phyloP scores from a whole-genome alignment of 2,329 filamentous ascomycete species.

The Fusarium sacchari region DNA sequence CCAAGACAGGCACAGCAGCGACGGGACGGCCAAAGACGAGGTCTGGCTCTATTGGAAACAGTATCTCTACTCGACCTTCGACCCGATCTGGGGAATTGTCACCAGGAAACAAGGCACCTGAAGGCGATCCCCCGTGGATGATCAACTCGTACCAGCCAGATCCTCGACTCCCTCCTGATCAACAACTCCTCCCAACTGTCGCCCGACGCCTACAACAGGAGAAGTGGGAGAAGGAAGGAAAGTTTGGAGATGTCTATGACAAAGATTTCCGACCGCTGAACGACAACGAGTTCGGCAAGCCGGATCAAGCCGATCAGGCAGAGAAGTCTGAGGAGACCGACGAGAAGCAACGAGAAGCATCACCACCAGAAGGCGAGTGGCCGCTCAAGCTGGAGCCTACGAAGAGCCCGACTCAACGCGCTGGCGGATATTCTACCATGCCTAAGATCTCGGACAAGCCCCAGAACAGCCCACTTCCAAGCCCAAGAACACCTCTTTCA shows the following conservation, averaged over 20 bases:
- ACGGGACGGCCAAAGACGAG: slow-evolving; percentile 70
- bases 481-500: slow-evolving; percentile 56
- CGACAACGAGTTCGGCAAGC: slow-evolving; percentile 64
- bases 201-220: slow-evolving; percentile 92
- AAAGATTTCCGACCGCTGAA: slow-evolving; percentile 87
- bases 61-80: slow-evolving; percentile 64
- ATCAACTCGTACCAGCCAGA: slow-evolving; percentile 95
- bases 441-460: slow-evolving; percentile 62
- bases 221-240: slow-evolving; percentile 93
- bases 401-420: slow-evolving; percentile 59
- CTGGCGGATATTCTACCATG: slow-evolving; percentile 70
- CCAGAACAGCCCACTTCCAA: slow-evolving; percentile 52
- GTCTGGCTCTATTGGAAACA: slow-evolving; percentile 61
- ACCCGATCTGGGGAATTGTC: slow-evolving; percentile 70
- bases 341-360: slow-evolving; percentile 26
- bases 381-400: slow-evolving; percentile 61
- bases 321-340: slow-evolving; percentile 40
- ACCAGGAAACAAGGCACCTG: slow-evolving; percentile 72
- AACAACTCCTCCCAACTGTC: slow-evolving; percentile 94
- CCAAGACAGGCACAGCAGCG: slow-evolving; percentile 51
- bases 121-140: slow-evolving; percentile 97
- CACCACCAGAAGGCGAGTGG: slow-evolving; percentile 61
- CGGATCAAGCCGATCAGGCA: slow-evolving; percentile 58
- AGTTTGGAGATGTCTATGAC: slow-evolving; percentile 86
- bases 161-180: slow-evolving; percentile 89